Percentiles rank a stretch among this genome's conserved stretches.
phyloP scores from a whole-genome alignment of 805 yeast species.

The Candida taoyuanica region DNA sequence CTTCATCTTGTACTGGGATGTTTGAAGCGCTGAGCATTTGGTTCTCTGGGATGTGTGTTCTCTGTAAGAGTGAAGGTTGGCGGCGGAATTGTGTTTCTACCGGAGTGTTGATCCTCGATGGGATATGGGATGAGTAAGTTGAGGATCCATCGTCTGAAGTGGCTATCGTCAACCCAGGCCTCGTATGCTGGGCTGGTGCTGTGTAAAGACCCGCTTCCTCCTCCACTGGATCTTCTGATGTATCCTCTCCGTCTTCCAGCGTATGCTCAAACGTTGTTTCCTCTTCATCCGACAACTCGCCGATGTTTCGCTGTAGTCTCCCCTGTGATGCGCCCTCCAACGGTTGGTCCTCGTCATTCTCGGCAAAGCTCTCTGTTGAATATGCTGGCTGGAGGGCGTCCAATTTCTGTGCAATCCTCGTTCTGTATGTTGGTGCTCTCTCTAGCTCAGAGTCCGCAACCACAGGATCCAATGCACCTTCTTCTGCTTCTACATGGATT shows the following conservation, averaged over 20 bases:
- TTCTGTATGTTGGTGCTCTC: constrained; percentile 25
- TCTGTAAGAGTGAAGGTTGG: constrained; percentile 12
- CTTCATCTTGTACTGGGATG: constrained; percentile 2
- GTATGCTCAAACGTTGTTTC: constrained; percentile 4
- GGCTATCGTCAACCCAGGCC: too few species aligned
- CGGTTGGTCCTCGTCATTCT: constrained; percentile 14
- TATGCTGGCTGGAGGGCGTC: constrained; percentile 22
- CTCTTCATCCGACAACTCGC: constrained; percentile 8
- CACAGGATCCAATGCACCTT: neutral
- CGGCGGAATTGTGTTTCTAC: constrained; percentile 14
- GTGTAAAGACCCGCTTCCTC: too few species aligned
- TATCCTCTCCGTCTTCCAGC: constrained; percentile 13
- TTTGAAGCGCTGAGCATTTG: neutral
- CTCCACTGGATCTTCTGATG: too few species aligned
- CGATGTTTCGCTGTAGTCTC: constrained; percentile 5
- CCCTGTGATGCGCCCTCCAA: neutral
- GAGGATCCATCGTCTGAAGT: too few species aligned
- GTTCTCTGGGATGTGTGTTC: constrained; percentile 16
- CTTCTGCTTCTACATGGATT: constrained; percentile 2
- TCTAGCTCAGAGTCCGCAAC: constrained; percentile 7
- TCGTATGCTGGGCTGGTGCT: too few species aligned
- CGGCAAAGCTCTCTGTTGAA: constrained; percentile 13
- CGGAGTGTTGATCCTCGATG: constrained; percentile 20
- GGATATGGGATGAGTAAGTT: constrained; percentile 20
- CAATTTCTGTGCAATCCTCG: constrained; percentile 23